These are phyloP conservation scores for Neonectria faginata DNA, from an alignment of 2,329 filamentous ascomycete genomes.

Conservation along the genomic window DNA sequence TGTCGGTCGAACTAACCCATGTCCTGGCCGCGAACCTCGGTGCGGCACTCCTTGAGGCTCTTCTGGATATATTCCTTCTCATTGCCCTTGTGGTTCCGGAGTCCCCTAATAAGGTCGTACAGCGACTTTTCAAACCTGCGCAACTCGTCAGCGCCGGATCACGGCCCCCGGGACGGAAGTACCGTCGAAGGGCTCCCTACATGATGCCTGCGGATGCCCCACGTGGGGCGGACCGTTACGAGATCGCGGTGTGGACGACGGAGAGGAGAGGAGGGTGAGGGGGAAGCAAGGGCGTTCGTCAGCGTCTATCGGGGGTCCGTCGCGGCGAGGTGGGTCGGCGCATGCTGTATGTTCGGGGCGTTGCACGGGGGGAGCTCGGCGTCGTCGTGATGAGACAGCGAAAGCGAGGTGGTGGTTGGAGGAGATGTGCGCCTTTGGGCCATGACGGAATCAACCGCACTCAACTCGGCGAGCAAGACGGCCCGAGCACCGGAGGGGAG, in stretches of 20 bases:
- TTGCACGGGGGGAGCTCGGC: background rate
- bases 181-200: conserved; percentile 37
- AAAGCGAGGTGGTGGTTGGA: conserved; percentile 3
- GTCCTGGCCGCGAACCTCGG: conserved; percentile 91
- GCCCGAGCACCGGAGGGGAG: conserved; percentile 36
- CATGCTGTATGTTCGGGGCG: conserved; percentile 38
- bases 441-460: conserved; percentile 45
- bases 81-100: conserved; percentile 94
- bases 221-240: conserved; percentile 43
- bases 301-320: conserved; percentile 36
- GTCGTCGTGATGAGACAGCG: conserved; percentile 1
- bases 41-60: conserved; percentile 93
- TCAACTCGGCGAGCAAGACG: conserved; percentile 44
- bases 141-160: conserved; percentile 38
- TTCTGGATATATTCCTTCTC: conserved; percentile 96
- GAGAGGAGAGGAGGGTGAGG: background rate
- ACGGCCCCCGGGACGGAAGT: conserved; percentile 1
- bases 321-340: conserved; percentile 28
- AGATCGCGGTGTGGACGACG: conserved; percentile 27
- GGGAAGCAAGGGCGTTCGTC: conserved; percentile 32
- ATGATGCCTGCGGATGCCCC: conserved; percentile 46
- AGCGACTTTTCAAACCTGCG: conserved; percentile 98
- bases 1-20: conserved; percentile 72
- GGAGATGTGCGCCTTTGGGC: conserved; percentile 9
- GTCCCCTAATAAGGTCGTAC: conserved; percentile 96